Conservation (phyloP, 1,284 basidiomycete species). For the Ustanciosporium gigantosporum region DNA sequence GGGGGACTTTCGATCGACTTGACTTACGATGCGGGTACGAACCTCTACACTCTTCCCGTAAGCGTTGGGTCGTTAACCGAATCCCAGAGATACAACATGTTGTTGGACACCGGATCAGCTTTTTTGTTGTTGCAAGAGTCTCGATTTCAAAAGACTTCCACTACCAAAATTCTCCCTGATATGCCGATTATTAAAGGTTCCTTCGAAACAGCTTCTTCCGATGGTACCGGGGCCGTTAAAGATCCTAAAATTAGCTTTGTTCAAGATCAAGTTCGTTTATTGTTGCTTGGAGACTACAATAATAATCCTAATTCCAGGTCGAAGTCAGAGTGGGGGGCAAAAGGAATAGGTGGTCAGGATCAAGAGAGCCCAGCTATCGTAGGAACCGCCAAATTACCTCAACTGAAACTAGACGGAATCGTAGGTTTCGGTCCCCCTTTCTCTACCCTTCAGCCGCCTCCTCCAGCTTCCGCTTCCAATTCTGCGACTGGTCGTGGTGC, state of each 20-base stretch:
- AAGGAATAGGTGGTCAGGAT: conserved; percentile 1
- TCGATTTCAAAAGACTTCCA: not conserved
- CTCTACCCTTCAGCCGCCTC: no score
- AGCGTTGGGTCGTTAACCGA: conserved; percentile 4
- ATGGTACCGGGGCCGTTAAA: not conserved
- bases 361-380: conserved; percentile 5
- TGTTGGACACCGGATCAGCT: conserved; percentile 27
- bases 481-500: not conserved
- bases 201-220: conserved; percentile 8
- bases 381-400: conserved; percentile 4
- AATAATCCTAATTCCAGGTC: not conserved
- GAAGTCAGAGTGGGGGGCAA: not conserved
- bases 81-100: conserved; percentile 9
- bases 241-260: not conserved
- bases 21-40: conserved; percentile 2
- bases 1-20: no score
- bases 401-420: conserved; percentile 15
- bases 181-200: not conserved
- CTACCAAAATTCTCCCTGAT: conserved; percentile 5
- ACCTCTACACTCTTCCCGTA: conserved; percentile 12
- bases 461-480: no score
- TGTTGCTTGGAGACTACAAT: no score
- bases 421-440: conserved; percentile 25
- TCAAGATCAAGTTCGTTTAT: no score
- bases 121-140: conserved; percentile 10